phyloP scores from a whole-genome alignment of 768 basidiomycete genomes.

The Mycena capillaripes region DNA sequence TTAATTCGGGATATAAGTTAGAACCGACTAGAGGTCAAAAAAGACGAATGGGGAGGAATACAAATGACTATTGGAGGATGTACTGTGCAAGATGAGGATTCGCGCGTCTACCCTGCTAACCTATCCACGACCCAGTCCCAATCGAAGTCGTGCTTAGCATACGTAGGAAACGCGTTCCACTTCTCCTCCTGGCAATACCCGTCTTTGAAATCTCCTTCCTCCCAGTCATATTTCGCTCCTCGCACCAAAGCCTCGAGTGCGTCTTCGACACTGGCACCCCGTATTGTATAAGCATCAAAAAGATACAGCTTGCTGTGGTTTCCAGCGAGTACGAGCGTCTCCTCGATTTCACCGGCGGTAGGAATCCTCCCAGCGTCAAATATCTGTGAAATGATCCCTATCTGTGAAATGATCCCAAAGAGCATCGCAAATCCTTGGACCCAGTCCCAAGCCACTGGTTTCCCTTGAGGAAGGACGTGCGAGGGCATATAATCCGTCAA shows the following conservation, averaged over 20 bases:
- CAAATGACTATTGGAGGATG: no score
- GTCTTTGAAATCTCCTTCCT: background rate
- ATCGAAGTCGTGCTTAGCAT: constrained; percentile 9
- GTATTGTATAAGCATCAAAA: background rate
- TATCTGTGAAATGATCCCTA: background rate
- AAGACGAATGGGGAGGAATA: no score
- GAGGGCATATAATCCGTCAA: background rate
- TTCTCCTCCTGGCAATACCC: background rate
- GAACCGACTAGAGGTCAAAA: no score
- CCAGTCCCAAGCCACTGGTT: background rate
- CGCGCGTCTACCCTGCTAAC: background rate
- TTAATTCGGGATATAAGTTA: no score
- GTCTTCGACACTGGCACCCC: background rate
- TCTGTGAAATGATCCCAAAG: constrained; percentile 3
- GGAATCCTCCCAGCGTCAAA: constrained; percentile 17
- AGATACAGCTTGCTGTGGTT: background rate
- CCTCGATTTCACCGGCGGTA: background rate
- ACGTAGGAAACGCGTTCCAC: constrained; percentile 10
- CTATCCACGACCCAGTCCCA: constrained; percentile 3
- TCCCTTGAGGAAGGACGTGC: background rate
- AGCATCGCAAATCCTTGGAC: background rate
- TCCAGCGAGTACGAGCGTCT: background rate
- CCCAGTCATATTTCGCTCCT: constrained; percentile 2
- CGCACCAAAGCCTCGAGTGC: constrained; percentile 11
- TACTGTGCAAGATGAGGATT: no score